These are phyloP conservation scores for Naganishia liquefaciens DNA, from an alignment of 1,284 basidiomycete genomes.

Conservation along the genomic window DNA sequence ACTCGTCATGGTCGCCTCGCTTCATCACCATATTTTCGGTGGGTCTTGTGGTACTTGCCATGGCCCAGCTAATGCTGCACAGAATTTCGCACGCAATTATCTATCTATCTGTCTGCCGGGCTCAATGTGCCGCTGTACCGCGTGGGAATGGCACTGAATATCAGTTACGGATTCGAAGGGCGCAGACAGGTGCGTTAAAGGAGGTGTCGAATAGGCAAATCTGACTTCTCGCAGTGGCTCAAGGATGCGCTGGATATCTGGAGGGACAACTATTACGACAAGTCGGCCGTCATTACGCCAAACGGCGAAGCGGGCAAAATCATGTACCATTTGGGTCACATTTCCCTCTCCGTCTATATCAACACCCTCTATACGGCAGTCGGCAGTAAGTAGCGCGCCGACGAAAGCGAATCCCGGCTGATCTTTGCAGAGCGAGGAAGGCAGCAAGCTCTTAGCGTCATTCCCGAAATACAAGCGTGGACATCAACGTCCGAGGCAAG, in stretches of 20 bases:
- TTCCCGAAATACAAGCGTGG: constrained; percentile 32
- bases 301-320: constrained; percentile 27
- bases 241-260: constrained; percentile 36
- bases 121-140: constrained; percentile 31
- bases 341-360: constrained; percentile 35
- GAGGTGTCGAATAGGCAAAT: background rate
- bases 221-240: constrained; percentile 33
- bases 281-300: constrained; percentile 12
- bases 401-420: no score
- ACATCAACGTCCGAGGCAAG: constrained; percentile 30
- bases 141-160: constrained; percentile 25
- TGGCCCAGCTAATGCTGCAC: background rate
- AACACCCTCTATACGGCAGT: constrained; percentile 36
- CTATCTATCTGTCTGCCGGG: constrained; percentile 30
- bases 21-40: constrained; percentile 38
- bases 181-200: constrained; percentile 33
- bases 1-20: constrained; percentile 33
- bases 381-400: constrained; percentile 34
- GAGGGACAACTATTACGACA: constrained; percentile 34
- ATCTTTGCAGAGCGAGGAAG: constrained; percentile 27
- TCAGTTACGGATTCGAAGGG: constrained; percentile 35
- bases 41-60: background rate
- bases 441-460: constrained; percentile 20
- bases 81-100: constrained; percentile 38
- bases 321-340: constrained; percentile 38